Conservation (phyloP, 2,329 filamentous ascomycete genomes). For the Arthrobotrys iridis region DNA sequence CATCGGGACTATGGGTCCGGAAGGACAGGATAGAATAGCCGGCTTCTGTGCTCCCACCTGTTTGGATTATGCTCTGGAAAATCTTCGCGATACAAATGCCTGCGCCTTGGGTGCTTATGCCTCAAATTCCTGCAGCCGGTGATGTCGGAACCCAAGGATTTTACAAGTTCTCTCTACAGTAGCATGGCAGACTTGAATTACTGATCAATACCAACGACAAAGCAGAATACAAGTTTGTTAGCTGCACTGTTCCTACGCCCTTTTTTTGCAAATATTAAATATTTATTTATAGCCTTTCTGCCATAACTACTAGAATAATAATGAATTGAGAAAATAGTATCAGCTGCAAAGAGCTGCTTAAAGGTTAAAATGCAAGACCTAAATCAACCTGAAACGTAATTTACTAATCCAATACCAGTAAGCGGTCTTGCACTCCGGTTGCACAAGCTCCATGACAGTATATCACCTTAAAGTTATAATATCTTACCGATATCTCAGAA, state of each 20-base stretch:
- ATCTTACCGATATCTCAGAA: background rate
- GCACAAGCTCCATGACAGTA: no score
- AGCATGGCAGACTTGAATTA: background rate
- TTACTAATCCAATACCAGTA: background rate
- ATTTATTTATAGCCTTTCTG: background rate
- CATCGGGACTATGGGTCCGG: slow-evolving; percentile 35
- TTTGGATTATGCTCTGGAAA: background rate
- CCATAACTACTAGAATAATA: background rate
- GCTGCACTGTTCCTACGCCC: background rate
- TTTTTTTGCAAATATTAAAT: background rate
- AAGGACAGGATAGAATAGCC: slow-evolving; percentile 33
- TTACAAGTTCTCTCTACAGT: background rate
- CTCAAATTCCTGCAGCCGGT: background rate
- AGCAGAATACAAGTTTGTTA: background rate
- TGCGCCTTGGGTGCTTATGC: background rate
- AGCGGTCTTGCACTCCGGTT: background rate
- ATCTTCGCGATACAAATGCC: background rate
- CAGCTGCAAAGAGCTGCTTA: no score
- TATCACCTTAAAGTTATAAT: background rate
- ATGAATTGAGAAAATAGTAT: background rate
- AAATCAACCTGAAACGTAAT: background rate
- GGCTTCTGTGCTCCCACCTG: slow-evolving; percentile 5
- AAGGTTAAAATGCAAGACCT: background rate
- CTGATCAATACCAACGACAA: background rate
- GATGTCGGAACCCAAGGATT: background rate